Conservation (phyloP, 768 basidiomycete species). For the Epithele typhae region DNA sequence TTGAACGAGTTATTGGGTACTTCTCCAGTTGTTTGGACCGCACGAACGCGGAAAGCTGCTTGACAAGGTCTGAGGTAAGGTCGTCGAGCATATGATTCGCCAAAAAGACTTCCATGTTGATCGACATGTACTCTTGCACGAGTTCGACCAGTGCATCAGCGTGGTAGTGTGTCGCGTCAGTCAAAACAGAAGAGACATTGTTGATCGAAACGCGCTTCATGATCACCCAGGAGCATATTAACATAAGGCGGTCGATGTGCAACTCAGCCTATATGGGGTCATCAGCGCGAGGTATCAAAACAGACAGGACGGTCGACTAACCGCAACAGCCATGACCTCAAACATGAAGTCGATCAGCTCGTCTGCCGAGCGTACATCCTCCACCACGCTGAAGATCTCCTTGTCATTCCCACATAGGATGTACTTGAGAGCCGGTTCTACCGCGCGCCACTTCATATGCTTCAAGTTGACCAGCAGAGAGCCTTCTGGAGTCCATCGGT, state of each 20-base stretch:
- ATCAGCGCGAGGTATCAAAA: neutral
- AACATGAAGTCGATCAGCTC: constrained; percentile 84
- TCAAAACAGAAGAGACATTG: constrained; percentile 77
- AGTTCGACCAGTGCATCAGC: constrained; percentile 62
- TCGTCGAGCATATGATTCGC: constrained; percentile 79
- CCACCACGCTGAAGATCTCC: constrained; percentile 68
- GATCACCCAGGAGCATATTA: constrained; percentile 77
- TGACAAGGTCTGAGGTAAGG: constrained; percentile 58
- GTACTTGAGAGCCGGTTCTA: constrained; percentile 72
- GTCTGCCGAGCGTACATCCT: constrained; percentile 59
- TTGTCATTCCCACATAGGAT: constrained; percentile 69
- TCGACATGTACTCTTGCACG: constrained; percentile 73
- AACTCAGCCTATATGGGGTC: constrained; percentile 70
- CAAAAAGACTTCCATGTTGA: constrained; percentile 84
- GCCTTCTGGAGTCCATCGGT: constrained; percentile 50
- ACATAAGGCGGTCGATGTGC: constrained; percentile 77
- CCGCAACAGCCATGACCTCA: constrained; percentile 79
- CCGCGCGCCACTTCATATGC: constrained; percentile 69
- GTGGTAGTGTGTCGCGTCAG: constrained; percentile 78
- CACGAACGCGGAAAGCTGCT: constrained; percentile 59
- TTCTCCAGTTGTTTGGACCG: constrained; percentile 57
- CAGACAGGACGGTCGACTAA: constrained; percentile 32
- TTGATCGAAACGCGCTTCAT: constrained; percentile 60
- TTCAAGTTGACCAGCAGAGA: constrained; percentile 60
- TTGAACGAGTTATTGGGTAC: constrained; percentile 60